Percentiles rank a stretch among this genome's conserved stretches.
Evolutionary conservation across 73 alveolate genomes (phyloP).

Genomic region (Stentor coeruleus): DNA sequence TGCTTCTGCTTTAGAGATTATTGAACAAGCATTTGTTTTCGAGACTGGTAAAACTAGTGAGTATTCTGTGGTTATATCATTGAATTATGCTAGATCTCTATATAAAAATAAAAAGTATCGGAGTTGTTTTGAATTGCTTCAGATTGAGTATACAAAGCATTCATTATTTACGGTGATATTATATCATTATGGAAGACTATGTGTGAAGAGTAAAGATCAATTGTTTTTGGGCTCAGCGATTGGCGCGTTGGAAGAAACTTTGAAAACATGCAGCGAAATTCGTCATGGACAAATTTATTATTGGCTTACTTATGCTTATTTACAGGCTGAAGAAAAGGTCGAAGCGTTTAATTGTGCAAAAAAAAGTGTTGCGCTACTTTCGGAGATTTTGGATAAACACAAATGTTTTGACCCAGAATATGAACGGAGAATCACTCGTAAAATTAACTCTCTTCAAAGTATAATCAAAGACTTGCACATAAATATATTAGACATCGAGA

Average conservation of each 20-base stretch:
- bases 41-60: constrained; percentile 8
- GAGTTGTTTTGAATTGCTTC: constrained; percentile 31
- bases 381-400: neutral
- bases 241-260: constrained; percentile 54
- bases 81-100: neutral
- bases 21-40: constrained; percentile 26
- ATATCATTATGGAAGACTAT: constrained; percentile 29
- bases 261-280: constrained; percentile 32
- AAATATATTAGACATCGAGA: neutral
- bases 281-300: constrained; percentile 17
- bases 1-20: constrained; percentile 20
- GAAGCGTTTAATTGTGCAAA: neutral
- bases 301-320: constrained; percentile 1
- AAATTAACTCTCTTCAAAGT: neutral
- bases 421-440: neutral
- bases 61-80: neutral
- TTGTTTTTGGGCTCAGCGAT: constrained; percentile 44
- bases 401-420: neutral
- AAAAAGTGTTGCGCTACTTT: neutral
- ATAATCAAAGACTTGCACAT: neutral
- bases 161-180: constrained; percentile 30
- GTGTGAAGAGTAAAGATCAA: neutral
- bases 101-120: neutral
- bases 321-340: constrained; percentile 1
- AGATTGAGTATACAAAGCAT: constrained; percentile 25